Conservation (phyloP, 1,284 basidiomycete species). For the Pterula multifida region DNA sequence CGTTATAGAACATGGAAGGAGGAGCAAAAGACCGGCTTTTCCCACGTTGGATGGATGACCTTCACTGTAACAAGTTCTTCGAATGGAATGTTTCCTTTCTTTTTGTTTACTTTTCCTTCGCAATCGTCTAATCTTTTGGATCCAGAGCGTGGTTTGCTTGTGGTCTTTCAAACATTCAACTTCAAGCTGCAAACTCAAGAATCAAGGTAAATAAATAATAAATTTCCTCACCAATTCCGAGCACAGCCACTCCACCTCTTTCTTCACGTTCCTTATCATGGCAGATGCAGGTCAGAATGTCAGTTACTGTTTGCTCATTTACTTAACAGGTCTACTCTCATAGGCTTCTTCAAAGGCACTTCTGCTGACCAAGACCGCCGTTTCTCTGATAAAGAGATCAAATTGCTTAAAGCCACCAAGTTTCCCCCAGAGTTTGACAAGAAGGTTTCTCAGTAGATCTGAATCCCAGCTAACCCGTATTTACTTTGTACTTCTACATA, state of each 20-base stretch:
- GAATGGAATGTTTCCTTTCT: too few relatives aligned
- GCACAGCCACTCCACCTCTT: neutral
- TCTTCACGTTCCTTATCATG: conserved; percentile 21
- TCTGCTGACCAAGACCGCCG: conserved; percentile 78
- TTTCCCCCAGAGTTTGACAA: conserved; percentile 85
- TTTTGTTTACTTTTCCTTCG: too few relatives aligned
- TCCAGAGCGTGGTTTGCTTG: too few relatives aligned
- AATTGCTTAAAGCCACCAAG: conserved; percentile 80
- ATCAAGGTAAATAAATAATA: too few relatives aligned
- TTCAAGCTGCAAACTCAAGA: too few relatives aligned
- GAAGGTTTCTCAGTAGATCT: conserved; percentile 60
- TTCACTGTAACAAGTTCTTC: too few relatives aligned
- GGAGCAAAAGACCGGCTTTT: neutral
- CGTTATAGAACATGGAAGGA: conserved; percentile 1
- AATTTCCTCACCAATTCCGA: too few relatives aligned
- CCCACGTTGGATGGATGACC: too few relatives aligned
- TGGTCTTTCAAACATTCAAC: too few relatives aligned
- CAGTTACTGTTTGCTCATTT: conserved; percentile 15
- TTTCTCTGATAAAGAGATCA: conserved; percentile 92
- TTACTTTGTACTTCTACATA: conserved; percentile 17
- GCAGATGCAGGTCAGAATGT: conserved; percentile 42
- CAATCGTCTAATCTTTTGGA: too few relatives aligned
- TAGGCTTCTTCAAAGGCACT: conserved; percentile 82
- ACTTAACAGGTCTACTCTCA: conserved; percentile 2
- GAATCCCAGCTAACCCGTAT: neutral